Evolutionary conservation across 805 yeast species (phyloP).

Genomic region (Jamesozyma lodderae): DNA sequence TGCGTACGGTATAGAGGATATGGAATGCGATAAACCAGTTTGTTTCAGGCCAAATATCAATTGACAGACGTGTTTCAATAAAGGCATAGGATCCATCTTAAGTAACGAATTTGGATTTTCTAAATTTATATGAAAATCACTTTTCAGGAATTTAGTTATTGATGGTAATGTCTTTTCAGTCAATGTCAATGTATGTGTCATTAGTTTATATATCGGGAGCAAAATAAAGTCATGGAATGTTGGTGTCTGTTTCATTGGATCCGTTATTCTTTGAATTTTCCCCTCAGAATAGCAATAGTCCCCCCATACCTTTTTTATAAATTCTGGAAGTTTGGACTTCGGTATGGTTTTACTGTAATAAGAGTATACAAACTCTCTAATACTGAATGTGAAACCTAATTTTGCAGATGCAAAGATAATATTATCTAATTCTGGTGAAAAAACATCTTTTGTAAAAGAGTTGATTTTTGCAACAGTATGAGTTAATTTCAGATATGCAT

Average conservation of each 20-base stretch:
- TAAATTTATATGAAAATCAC: slow-evolving; percentile 40
- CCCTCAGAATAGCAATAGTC: slow-evolving; percentile 43
- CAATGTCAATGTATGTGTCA: slow-evolving; percentile 48
- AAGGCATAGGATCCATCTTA: slow-evolving; percentile 47
- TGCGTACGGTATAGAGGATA: background rate
- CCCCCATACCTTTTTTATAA: slow-evolving; percentile 69
- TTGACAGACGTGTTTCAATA: slow-evolving; percentile 47
- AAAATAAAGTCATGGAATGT: slow-evolving; percentile 60
- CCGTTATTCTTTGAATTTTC: slow-evolving; percentile 34
- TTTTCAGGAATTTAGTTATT: slow-evolving; percentile 38
- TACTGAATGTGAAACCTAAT: slow-evolving; percentile 54
- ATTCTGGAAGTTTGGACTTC: slow-evolving; percentile 29
- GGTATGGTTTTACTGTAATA: slow-evolving; percentile 36
- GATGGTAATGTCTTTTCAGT: slow-evolving; percentile 33
- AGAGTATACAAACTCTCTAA: slow-evolving; percentile 51
- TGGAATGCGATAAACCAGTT: slow-evolving; percentile 43
- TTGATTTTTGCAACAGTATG: slow-evolving; percentile 59
- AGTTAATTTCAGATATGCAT: slow-evolving; percentile 60
- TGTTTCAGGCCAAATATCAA: slow-evolving; percentile 43
- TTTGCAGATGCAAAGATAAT: slow-evolving; percentile 68
- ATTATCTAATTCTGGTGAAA: slow-evolving; percentile 56
- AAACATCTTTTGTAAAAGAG: slow-evolving; percentile 32
- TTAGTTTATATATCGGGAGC: slow-evolving; percentile 72
- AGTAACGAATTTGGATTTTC: slow-evolving; percentile 28
- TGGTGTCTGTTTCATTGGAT: slow-evolving; percentile 20